A percentile compares a stretch with the other conserved stretches of the same genome.
phyloP scores from a whole-genome alignment of 2,329 filamentous ascomycete species.

The Paecilomyces niveus region DNA sequence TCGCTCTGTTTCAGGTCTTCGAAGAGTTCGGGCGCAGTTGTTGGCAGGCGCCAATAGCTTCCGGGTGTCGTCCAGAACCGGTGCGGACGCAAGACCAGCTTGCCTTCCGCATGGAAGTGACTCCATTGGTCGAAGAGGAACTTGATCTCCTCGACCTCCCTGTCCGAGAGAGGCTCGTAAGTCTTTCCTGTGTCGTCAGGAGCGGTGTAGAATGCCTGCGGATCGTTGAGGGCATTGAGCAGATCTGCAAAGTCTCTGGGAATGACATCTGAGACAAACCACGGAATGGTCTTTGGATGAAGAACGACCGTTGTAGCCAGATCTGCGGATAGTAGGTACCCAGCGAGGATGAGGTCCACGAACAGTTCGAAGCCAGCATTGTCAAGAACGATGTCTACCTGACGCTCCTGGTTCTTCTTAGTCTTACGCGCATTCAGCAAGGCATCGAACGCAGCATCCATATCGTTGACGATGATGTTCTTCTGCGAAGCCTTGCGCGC shows the following conservation, averaged over 20 bases:
- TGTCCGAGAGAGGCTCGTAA: constrained; percentile 56
- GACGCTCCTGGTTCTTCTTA: constrained; percentile 57
- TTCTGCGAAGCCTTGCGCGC: constrained; percentile 80
- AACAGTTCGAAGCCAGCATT: constrained; percentile 97
- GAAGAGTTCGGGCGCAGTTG: constrained; percentile 58
- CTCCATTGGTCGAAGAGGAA: constrained; percentile 83
- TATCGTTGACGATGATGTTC: constrained; percentile 87
- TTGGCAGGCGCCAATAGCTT: constrained; percentile 81
- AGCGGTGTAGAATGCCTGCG: constrained; percentile 70
- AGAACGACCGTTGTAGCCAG: constrained; percentile 82
- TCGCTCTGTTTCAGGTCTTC: constrained; percentile 76
- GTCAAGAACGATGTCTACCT: constrained; percentile 91
- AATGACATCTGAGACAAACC: constrained; percentile 95
- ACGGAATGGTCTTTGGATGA: constrained; percentile 90
- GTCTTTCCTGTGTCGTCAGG: constrained; percentile 57
- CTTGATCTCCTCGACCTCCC: constrained; percentile 59
- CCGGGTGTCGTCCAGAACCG: constrained; percentile 84
- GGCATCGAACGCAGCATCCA: constrained; percentile 62
- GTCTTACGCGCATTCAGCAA: constrained; percentile 59
- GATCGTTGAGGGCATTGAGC: constrained; percentile 69
- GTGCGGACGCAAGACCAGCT: constrained; percentile 76
- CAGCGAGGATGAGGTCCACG: constrained; percentile 86
- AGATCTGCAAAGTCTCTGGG: constrained; percentile 79
- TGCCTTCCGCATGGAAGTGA: constrained; percentile 70
- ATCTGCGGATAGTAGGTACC: constrained; percentile 76